Percentiles rank a stretch among this genome's conserved stretches.
These are phyloP conservation scores for Millerago galiae DNA, from an alignment of 805 yeast genomes.

Conservation along the genomic window DNA sequence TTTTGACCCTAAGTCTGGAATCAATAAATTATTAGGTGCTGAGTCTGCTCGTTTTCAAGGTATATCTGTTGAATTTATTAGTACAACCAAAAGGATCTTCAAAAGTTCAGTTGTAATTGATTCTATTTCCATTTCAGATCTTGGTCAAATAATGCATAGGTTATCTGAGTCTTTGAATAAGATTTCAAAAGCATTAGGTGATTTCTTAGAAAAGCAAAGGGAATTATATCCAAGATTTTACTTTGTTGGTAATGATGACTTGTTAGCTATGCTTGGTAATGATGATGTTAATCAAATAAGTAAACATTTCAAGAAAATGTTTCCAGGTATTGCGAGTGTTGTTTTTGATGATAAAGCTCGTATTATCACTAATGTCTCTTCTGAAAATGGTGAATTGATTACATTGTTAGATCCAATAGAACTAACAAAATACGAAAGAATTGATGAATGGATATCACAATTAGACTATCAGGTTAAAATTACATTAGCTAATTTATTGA, in stretches of 20 bases:
- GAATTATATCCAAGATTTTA: conserved; percentile 73
- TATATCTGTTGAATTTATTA: conserved; percentile 55
- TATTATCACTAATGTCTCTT: conserved; percentile 39
- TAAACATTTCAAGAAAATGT: conserved; percentile 64
- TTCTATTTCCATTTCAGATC: conserved; percentile 41
- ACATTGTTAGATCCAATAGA: conserved; percentile 37
- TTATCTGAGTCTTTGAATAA: conserved; percentile 48
- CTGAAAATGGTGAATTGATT: conserved; percentile 63
- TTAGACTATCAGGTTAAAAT: conserved; percentile 49
- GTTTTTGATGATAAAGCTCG: conserved; percentile 28
- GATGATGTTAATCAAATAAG: conserved; percentile 40
- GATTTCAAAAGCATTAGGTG: conserved; percentile 61
- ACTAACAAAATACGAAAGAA: conserved; percentile 32
- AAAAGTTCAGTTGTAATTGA: conserved; percentile 50
- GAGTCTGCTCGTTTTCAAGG: conserved; percentile 64
- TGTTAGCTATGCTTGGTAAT: conserved; percentile 75
- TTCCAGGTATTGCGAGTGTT: conserved; percentile 51
- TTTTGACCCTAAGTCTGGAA: conserved; percentile 53
- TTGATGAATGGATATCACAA: conserved; percentile 56
- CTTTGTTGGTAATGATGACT: conserved; percentile 86
- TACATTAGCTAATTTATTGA: conserved; percentile 37
- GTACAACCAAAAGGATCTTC: conserved; percentile 42
- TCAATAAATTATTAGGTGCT: conserved; percentile 56
- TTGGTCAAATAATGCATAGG: conserved; percentile 41
- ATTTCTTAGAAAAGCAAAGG: conserved; percentile 76